Evolutionary conservation across 2,329 filamentous ascomycete genomes (phyloP), one percentile per base, ranked within the genome.

Genomic region (Talaromyces sp.): DNA sequence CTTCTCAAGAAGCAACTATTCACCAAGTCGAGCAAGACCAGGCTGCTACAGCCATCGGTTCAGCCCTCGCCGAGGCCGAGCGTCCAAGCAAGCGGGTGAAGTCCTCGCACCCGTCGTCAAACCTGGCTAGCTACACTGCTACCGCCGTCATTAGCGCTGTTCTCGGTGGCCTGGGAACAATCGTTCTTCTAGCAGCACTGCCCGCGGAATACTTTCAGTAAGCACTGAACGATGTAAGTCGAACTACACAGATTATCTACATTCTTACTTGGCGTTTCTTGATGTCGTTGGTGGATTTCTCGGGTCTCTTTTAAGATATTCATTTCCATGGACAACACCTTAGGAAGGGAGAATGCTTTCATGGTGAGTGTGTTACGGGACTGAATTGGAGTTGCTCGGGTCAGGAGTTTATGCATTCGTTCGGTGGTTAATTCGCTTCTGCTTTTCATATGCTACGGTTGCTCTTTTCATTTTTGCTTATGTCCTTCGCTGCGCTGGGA

Each of bases 151-250:
- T 72, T 4, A 74, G 75, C 20, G 73, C 73, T 32, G 52, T 76
- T 14, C 65, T 75, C 39, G 76, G 76, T 44, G 70, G 74, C 5
- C 62, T 77, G 30, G 70, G 74, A 19, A 73, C 73, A 14, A 66
- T 78, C 36, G 66, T 70, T 37, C 61, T 70, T 16, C 65, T 78
- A 40, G 73, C 74, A 11, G 66, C 74, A 20, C 65, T 78, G 13
- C 76, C 76, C 8, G 63, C 70, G 5, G 73, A 76, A 47, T 77
- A 70, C 58, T 77, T 77, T 58, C 59, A 65, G 35, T 75, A 10
- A 36, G 14, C 4, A 20, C 16, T 11, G 9, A 43, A 19, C n/a
- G 4, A 4, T 17, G n/a, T 16, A 8, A 30, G 16, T n/a, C 22
- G 20, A 27, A 22, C 40, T 16, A 44, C 24, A 45, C 20, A 27